Percentiles rank a stretch among this genome's conserved stretches.
Evolutionary conservation across 768 basidiomycete species (phyloP).

Genomic region (Cubamyces sp.): DNA sequence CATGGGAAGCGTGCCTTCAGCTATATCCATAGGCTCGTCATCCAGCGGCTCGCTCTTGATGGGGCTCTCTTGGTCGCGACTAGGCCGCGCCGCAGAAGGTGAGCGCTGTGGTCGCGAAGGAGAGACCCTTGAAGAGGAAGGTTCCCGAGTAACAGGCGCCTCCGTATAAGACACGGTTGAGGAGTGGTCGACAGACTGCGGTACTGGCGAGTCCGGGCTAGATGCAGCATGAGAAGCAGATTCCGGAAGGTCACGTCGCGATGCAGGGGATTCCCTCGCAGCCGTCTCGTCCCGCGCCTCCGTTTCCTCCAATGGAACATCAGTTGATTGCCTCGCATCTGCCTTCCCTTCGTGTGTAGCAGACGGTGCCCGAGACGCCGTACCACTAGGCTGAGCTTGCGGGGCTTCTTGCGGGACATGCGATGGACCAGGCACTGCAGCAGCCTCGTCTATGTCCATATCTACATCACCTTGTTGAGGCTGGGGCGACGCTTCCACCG

Average conservation of each 20-base stretch:
- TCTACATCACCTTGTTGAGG: neutral
- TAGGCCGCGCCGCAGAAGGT: conserved; percentile 16
- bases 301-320: conserved; percentile 14
- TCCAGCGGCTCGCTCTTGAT: conserved; percentile 17
- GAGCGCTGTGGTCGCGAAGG: conserved; percentile 28
- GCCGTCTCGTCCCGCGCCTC: conserved; percentile 10
- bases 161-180: conserved; percentile 4
- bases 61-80: neutral
- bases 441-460: conserved; percentile 12
- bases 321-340: neutral
- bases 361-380: conserved; percentile 12
- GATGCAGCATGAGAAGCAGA: conserved; percentile 1
- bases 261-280: conserved; percentile 13
- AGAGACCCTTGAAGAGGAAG: conserved; percentile 23
- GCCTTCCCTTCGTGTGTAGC: neutral
- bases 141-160: conserved; percentile 9
- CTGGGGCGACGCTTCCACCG: neutral
- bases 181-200: conserved; percentile 7
- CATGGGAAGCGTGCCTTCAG: neutral
- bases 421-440: neutral
- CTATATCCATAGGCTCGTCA: conserved; percentile 12
- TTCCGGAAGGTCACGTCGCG: conserved; percentile 13
- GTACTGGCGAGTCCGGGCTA: conserved; percentile 7
- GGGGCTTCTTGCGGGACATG: neutral
- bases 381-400: neutral